These are phyloP conservation scores for Mycosphaerella sp. DNA, from an alignment of 2,329 filamentous ascomycete genomes.

Conservation along the genomic window DNA sequence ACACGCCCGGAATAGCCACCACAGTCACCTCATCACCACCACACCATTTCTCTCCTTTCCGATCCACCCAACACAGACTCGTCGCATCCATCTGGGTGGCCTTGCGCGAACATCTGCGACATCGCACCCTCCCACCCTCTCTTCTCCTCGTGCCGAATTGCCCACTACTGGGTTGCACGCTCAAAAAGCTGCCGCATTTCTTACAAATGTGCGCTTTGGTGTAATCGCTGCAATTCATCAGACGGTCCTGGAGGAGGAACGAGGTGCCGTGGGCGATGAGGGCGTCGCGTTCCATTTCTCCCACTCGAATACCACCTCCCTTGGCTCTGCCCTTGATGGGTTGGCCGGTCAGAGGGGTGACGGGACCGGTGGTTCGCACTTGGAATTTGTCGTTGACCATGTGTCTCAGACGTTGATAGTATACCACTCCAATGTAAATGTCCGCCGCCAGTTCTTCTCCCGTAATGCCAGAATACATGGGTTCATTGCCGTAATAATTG, in stretches of 20 bases:
- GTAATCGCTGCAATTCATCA: slow-evolving; percentile 97
- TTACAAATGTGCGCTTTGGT: slow-evolving; percentile 84
- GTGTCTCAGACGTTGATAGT: slow-evolving; percentile 96
- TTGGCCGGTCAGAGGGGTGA: slow-evolving; percentile 85
- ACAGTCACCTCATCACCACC: slow-evolving; percentile 87
- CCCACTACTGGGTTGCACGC: slow-evolving; percentile 68
- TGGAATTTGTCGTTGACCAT: slow-evolving; percentile 99
- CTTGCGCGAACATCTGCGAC: slow-evolving; percentile 33
- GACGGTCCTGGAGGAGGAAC: slow-evolving; percentile 86
- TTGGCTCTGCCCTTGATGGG: slow-evolving; percentile 95
- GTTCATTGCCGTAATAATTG: slow-evolving; percentile 97
- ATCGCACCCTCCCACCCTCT: slow-evolving; percentile 28
- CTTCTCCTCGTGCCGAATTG: slow-evolving; percentile 31
- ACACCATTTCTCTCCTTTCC: slow-evolving; percentile 71
- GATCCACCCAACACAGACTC: slow-evolving; percentile 80
- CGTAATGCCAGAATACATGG: slow-evolving; percentile 96
- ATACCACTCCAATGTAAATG: slow-evolving; percentile 94
- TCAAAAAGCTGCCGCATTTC: slow-evolving; percentile 81
- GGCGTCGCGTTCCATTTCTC: slow-evolving; percentile 98
- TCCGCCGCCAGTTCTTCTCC: slow-evolving; percentile 89
- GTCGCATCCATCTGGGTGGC: slow-evolving; percentile 27
- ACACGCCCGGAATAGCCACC: slow-evolving; percentile 84
- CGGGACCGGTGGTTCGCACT: slow-evolving; percentile 88
- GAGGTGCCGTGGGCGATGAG: slow-evolving; percentile 91
- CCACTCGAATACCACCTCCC: slow-evolving; percentile 96